These are phyloP conservation scores for Spencermartinsiella europaea DNA, from an alignment of 805 yeast species.

Conservation along the genomic window DNA sequence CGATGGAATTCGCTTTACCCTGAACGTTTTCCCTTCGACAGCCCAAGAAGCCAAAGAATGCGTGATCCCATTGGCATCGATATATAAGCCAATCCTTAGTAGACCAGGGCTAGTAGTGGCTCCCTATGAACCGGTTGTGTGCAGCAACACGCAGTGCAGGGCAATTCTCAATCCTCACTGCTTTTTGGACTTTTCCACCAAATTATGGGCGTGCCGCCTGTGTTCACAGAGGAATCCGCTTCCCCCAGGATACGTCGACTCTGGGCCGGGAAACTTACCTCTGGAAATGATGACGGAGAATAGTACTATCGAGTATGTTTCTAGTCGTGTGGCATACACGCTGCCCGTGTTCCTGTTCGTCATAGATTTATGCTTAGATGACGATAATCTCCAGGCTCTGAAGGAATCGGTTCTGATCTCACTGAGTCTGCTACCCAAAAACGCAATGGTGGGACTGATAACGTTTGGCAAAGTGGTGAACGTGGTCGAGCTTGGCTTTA, in stretches of 20 bases:
- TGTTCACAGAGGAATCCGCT: constrained; percentile 73
- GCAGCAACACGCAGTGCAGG: constrained; percentile 64
- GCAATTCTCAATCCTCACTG: constrained; percentile 73
- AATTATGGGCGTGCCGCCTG: constrained; percentile 79
- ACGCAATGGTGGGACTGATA: constrained; percentile 79
- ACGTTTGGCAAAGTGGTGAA: constrained; percentile 90
- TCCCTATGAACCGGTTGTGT: constrained; percentile 69
- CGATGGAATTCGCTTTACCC: constrained; percentile 61
- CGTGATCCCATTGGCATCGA: constrained; percentile 82
- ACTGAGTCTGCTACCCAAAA: constrained; percentile 77
- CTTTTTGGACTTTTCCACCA: constrained; percentile 66
- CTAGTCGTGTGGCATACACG: constrained; percentile 54
- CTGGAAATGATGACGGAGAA: constrained; percentile 62
- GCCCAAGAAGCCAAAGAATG: constrained; percentile 75
- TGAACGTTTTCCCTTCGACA: constrained; percentile 81
- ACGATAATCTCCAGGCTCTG: constrained; percentile 74
- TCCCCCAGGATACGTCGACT: constrained; percentile 76
- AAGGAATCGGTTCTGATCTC: constrained; percentile 76
- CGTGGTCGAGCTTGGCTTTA: constrained; percentile 72
- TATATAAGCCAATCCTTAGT: constrained; percentile 79
- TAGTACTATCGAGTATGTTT: constrained; percentile 79
- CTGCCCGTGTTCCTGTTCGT: constrained; percentile 88
- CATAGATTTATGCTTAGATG: constrained; percentile 83
- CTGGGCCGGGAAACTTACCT: constrained; percentile 73
- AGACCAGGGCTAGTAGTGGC: constrained; percentile 66